These are phyloP conservation scores for Saccharomycopsis malanga DNA, from an alignment of 805 yeast genomes.

Conservation along the genomic window DNA sequence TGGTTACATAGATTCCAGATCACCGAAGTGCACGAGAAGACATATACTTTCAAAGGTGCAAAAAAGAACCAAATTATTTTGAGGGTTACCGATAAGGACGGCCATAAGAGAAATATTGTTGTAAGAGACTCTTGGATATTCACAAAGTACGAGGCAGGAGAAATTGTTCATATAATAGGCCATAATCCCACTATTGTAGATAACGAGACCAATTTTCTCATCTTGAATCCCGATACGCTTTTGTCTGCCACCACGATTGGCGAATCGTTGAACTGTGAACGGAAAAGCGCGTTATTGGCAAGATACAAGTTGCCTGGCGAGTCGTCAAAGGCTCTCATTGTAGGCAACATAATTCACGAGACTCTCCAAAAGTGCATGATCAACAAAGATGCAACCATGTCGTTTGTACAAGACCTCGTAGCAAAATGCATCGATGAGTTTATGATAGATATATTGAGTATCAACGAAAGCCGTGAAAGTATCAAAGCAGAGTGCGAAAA, in stretches of 20 bases:
- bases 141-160: constrained; percentile 42
- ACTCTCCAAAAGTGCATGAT: constrained; percentile 48
- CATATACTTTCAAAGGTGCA: constrained; percentile 11
- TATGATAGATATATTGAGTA: constrained; percentile 46
- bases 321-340: constrained; percentile 54
- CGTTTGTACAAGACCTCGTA: constrained; percentile 28
- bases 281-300: constrained; percentile 58
- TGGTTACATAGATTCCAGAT: constrained; percentile 22
- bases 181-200: constrained; percentile 36
- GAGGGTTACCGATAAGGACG: constrained; percentile 39
- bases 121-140: constrained; percentile 57
- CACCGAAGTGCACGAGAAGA: constrained; percentile 3
- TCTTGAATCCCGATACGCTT: constrained; percentile 78
- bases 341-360: constrained; percentile 81
- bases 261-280: constrained; percentile 62
- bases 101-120: constrained; percentile 35
- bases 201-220: constrained; percentile 51
- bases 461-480: constrained; percentile 42
- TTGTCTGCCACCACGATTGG: constrained; percentile 79
- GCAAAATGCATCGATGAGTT: constrained; percentile 38
- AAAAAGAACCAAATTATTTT: constrained; percentile 30
- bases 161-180: constrained; percentile 57
- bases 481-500: constrained; percentile 37
- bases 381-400: constrained; percentile 24
- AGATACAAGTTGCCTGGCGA: constrained; percentile 58